Evolutionary conservation across 306 rosid genomes (phyloP), one percentile per base, ranked within the genome.

Genomic region (Cicer chorassanicum): DNA sequence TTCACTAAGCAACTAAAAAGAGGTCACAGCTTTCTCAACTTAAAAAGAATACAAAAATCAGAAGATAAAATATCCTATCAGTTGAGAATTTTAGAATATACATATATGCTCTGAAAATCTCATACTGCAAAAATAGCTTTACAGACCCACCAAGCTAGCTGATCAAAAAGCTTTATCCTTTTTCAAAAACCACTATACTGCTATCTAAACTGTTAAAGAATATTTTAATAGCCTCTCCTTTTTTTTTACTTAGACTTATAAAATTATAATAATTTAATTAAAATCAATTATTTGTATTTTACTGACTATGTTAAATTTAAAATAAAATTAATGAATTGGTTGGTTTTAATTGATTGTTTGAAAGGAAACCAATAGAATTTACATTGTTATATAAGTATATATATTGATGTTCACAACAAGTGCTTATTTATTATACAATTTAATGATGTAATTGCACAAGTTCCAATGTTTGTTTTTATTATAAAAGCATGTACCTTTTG

Each of bases 61-160:
- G 6, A 50, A 9, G 42, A 49, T 29, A 53, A 63, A 72, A 59
- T 51, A 63, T 73, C 69, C 65, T 80, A 78, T 78, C 21, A 56
- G 67, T 75, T 71, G 46, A 74, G 70, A 82, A 74, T 78, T 75
- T 75, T 18, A 65, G 79, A 86, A 29, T 59, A 40, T 8, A 60
- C 12, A 1, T 48, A 53, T 16, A 51, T 75, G 6, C 79, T 78
- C 81, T 90, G 84, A 85, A 85, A 78, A 68, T 85, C 78, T 88
- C 89, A 84, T 65, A 80, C 87, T 84, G 89, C 90, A 81, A 78
- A 83, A 82, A 83, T 71, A 82, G 82, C 74, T 69, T 87, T 83
- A 83, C 85, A 79, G 82, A 70, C 81, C 89, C 94, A 87, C 91
- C 88, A 75, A 87, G 75, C 92, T 71, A 87, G 72, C 91, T 87